Evolutionary conservation across 192 early-diverging fungal genomes (phyloP).

Genomic region (Dissophora globulifera): DNA sequence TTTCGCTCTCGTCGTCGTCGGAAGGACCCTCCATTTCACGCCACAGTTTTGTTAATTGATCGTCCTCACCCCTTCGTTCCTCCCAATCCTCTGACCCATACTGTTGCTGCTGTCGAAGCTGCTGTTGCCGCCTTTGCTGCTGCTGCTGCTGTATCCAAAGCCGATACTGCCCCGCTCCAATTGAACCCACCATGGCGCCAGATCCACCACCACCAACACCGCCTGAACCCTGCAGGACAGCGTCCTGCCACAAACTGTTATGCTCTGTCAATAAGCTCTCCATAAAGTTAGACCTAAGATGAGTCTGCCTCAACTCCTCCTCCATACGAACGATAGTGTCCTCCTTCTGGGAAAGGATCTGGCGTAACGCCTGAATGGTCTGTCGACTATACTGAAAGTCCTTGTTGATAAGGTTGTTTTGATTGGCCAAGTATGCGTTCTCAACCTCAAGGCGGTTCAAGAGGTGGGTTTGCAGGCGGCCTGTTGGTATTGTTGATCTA

Average conservation of each 20-base stretch:
- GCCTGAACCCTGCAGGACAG: slow-evolving; percentile 1
- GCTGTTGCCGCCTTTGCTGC: no score
- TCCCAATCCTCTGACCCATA: slow-evolving; percentile 3
- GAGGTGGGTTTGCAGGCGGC: slow-evolving; percentile 1
- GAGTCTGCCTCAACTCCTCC: slow-evolving; percentile 13
- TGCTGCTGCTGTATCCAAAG: no score
- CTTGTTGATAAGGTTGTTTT: slow-evolving; percentile 28
- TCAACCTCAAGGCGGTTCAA: slow-evolving; percentile 42
- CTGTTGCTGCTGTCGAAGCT: no score
- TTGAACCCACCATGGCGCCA: no score
- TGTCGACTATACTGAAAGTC: slow-evolving; percentile 41
- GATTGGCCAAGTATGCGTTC: slow-evolving; percentile 30
- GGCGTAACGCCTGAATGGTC: slow-evolving; percentile 21
- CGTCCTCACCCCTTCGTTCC: slow-evolving; percentile 4
- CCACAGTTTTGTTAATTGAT: no score
- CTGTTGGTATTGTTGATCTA: no score
- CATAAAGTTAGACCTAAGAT: slow-evolving; percentile 33
- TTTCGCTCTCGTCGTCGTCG: slow-evolving; percentile 3
- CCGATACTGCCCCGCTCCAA: no score
- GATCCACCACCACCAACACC: background rate
- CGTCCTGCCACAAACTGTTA: background rate
- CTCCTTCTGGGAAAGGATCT: slow-evolving; percentile 26
- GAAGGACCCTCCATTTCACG: background rate
- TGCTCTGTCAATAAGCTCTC: slow-evolving; percentile 22
- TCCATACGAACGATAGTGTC: slow-evolving; percentile 21